Percentiles rank a stretch among this genome's conserved stretches.
These are phyloP conservation scores for Vitis amurensis DNA, from an alignment of 164 flowering plant species.

Conservation along the genomic window DNA sequence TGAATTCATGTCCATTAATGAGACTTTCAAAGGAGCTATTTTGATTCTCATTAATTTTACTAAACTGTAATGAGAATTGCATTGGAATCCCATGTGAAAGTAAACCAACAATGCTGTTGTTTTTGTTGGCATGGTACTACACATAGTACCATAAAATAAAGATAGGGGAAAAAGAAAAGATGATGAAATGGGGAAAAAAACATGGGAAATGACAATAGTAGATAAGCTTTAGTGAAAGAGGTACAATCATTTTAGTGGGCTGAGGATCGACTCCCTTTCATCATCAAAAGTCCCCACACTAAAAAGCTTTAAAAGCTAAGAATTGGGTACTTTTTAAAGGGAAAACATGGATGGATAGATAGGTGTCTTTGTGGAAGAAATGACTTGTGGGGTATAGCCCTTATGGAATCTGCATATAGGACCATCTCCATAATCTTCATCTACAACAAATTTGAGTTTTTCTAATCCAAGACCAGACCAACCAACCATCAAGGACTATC, in stretches of 20 bases:
- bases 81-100: no score
- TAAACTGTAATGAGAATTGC: no score
- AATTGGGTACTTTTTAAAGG: background rate
- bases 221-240: constrained; percentile 9
- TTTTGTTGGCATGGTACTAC: no score
- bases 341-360: background rate
- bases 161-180: background rate
- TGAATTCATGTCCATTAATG: no score
- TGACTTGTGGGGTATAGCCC: constrained; percentile 1
- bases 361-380: constrained; percentile 1
- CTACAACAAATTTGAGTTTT: background rate
- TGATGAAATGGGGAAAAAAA: background rate
- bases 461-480: background rate
- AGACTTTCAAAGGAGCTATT: no score
- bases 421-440: no score
- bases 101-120: no score
- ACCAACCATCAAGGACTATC: background rate
- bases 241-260: constrained; percentile 19
- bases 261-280: constrained; percentile 1
- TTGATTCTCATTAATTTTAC: background rate
- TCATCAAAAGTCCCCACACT: background rate
- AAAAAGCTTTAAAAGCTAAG: constrained; percentile 2
- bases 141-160: no score
- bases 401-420: background rate
- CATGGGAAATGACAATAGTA: background rate